Base-by-base conservation (phyloP, 768 basidiomycete genomes). In the Lepiota subincarnata region DNA sequence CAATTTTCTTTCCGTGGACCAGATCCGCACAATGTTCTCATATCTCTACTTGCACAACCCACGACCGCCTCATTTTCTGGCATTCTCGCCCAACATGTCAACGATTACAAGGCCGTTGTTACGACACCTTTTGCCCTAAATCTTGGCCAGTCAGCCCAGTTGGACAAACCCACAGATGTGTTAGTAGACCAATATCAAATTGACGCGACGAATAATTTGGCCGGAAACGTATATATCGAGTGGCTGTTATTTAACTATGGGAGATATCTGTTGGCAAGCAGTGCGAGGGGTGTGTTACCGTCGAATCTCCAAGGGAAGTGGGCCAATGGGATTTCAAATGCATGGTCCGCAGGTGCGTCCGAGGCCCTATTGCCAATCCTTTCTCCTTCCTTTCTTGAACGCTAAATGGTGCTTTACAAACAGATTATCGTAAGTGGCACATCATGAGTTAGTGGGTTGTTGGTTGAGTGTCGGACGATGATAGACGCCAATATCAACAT, bases 231-330 rank as follows among this genome's bases (percentile, higher is more conserved):
- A 28, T 89, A 89, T 61, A 58, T 90, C 20, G 87, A 90, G 64
- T 88, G 85, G 86, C 45, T 90, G 35, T 53, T 82, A 56, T 89
- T 89, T 67, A 87, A 89, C 62, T 84, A 75, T 59, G 87, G 86
- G 18, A 71, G 87, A 46, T 89, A 89, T 59, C 61, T 89, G 61
- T 71, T 89, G 18, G 70, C 74, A 22, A 76, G 78, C 55, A 86
- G 84, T 58, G 78, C 82, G 7, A 71, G 86, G 57, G 84, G 88
- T 1, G 57, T 58, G 1, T 70, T 90, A 18, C 87, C 87, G 0
- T 79, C 86, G 6, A 89, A 89, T 64, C 59, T 90, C 55, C 88
- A 89, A 59, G 88, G 87, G 0, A 83, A 82, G 59, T 89, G 87
- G 88, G 84, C 76, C 7, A 67, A 79, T 48, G 82, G 77, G 8